Evolutionary conservation across 441 rosid species (phyloP).

Genomic region (Capsella rubella): DNA sequence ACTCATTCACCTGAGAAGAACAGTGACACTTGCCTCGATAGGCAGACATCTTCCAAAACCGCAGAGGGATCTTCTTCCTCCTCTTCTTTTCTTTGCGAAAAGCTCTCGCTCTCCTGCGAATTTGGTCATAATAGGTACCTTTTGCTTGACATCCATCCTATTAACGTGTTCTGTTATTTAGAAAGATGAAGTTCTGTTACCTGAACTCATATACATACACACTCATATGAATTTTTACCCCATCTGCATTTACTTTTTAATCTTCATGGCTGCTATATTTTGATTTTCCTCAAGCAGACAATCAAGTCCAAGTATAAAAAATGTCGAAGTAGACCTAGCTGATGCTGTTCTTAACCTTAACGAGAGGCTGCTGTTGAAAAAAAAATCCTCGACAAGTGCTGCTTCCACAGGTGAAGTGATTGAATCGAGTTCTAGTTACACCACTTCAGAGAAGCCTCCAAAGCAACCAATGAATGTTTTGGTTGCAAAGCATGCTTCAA

Average conservation of each 20-base stretch:
- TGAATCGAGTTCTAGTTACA: conserved; percentile 49
- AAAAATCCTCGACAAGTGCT: conserved; percentile 53
- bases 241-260: conserved; percentile 40
- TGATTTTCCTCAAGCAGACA: conserved; percentile 54
- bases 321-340: conserved; percentile 70
- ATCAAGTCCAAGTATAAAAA: conserved; percentile 74
- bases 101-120: conserved; percentile 81
- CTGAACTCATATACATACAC: background rate
- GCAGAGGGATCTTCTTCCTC: conserved; percentile 53
- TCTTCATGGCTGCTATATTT: conserved; percentile 13
- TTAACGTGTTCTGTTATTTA: background rate
- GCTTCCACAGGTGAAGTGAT: conserved; percentile 51
- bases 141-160: conserved; percentile 33
- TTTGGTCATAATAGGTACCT: conserved; percentile 85
- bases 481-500: conserved; percentile 64
- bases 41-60: conserved; percentile 51
- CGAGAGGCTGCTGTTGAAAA: conserved; percentile 73
- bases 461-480: conserved; percentile 61
- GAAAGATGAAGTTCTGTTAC: background rate
- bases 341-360: conserved; percentile 69
- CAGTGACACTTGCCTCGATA: conserved; percentile 46
- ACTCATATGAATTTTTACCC: background rate
- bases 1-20: conserved; percentile 56
- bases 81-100: conserved; percentile 78
- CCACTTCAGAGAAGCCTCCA: conserved; percentile 53